Conservation (phyloP, 768 basidiomycete species). For the Auricularia cornea region DNA sequence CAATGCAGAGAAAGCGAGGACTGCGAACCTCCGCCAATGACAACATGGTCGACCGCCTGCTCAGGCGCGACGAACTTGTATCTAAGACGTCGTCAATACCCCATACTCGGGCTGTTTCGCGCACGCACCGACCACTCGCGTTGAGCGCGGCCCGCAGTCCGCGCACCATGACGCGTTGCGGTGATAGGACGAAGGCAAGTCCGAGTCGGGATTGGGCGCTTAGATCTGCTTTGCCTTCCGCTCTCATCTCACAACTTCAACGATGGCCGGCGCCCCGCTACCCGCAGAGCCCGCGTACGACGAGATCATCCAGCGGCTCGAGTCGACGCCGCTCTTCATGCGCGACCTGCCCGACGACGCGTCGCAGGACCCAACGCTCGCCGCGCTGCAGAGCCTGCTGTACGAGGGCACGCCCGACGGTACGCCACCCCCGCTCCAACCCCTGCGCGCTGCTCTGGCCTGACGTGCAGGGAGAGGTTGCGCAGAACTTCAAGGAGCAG, state of each 20-base stretch:
- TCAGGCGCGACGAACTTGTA: slow-evolving; percentile 39
- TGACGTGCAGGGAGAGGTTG: slow-evolving; percentile 51
- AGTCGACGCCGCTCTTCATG: slow-evolving; percentile 79
- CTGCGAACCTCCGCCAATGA: slow-evolving; percentile 74
- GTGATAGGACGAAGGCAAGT: too few relatives aligned
- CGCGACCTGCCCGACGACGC: slow-evolving; percentile 66
- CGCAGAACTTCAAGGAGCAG: slow-evolving; percentile 88
- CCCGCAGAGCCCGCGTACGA: neutral
- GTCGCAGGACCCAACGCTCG: slow-evolving; percentile 54
- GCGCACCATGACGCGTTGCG: neutral
- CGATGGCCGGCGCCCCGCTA: neutral
- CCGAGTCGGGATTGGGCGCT: too few relatives aligned
- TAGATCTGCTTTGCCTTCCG: too few relatives aligned
- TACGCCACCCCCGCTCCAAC: slow-evolving; percentile 34
- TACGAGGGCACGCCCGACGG: slow-evolving; percentile 93
- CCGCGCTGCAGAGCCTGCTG: slow-evolving; percentile 77
- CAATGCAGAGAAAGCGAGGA: neutral
- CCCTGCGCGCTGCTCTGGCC: neutral
- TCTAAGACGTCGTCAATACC: neutral
- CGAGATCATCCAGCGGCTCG: neutral
- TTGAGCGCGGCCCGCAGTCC: neutral
- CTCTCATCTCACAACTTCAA: neutral
- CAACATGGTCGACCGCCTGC: slow-evolving; percentile 67
- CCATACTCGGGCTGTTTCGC: neutral
- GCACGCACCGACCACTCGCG: neutral